phyloP scores from a whole-genome alignment of 2,329 filamentous ascomycete genomes.

The Sphaerulina vaccinii region DNA sequence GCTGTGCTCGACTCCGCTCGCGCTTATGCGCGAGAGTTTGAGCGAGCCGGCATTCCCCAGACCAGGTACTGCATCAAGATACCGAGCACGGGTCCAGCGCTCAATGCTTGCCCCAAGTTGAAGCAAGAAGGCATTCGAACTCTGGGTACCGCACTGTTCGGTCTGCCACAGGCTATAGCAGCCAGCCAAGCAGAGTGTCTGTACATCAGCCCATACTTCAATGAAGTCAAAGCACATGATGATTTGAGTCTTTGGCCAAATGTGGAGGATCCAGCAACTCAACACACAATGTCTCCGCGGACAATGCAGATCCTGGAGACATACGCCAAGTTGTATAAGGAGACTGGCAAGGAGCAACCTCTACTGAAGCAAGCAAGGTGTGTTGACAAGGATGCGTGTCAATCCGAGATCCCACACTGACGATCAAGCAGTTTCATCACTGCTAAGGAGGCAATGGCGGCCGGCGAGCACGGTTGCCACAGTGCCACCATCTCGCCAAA shows the following conservation, averaged over 20 bases:
- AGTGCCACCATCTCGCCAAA: conserved; percentile 60
- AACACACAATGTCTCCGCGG: conserved; percentile 24
- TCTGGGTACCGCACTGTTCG: conserved; percentile 63
- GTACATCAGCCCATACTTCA: conserved; percentile 65
- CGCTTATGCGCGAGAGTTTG: conserved; percentile 28
- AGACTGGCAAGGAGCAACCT: conserved; percentile 39
- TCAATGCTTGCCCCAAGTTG: conserved; percentile 58
- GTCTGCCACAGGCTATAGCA: conserved; percentile 58
- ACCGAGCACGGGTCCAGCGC: conserved; percentile 62
- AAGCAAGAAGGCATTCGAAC: conserved; percentile 57
- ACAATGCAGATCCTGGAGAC: conserved; percentile 24
- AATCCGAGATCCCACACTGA: conserved; percentile 52
- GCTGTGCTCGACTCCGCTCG: conserved; percentile 22
- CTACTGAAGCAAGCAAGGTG: conserved; percentile 25
- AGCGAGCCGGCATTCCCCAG: conserved; percentile 30
- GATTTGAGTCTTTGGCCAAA: conserved; percentile 17
- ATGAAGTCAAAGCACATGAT: conserved; percentile 61
- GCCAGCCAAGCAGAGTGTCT: conserved; percentile 59
- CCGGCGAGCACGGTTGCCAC: conserved; percentile 53
- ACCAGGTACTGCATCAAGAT: conserved; percentile 62
- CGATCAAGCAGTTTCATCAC: conserved; percentile 53
- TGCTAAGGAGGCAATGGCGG: conserved; percentile 56
- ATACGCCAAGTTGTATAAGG: conserved; percentile 16
- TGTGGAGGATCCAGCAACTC: conserved; percentile 20
- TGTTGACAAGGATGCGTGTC: too few species aligned